Percentiles rank a stretch among this genome's conserved stretches.
These are phyloP conservation scores for Melampsora larici-populina DNA, from an alignment of 1,284 basidiomycete genomes.

Conservation along the genomic window DNA sequence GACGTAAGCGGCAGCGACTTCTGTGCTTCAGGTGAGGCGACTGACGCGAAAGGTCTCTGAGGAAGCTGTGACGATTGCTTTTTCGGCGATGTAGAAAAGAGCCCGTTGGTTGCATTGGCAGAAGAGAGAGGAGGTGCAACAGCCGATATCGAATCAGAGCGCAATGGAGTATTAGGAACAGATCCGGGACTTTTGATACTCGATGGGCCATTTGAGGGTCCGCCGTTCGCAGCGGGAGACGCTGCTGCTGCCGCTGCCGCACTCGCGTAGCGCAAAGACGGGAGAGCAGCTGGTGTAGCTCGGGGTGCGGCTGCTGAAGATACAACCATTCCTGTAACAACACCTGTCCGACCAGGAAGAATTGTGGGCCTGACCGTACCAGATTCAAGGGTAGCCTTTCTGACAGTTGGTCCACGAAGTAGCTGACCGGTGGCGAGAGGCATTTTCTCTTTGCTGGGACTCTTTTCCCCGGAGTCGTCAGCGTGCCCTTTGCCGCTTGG, in stretches of 20 bases:
- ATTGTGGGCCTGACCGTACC: conserved; percentile 59
- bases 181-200: conserved; percentile 38
- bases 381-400: conserved; percentile 50
- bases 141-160: conserved; percentile 35
- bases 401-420: conserved; percentile 44
- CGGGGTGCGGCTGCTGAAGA: conserved; percentile 59
- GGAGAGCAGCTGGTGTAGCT: conserved; percentile 59
- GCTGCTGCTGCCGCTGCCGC: conserved; percentile 80
- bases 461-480: conserved; percentile 44
- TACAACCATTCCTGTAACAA: conserved; percentile 44
- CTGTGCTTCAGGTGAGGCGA: conserved; percentile 54
- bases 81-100: conserved; percentile 43
- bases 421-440: conserved; percentile 61
- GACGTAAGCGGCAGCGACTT: conserved; percentile 56
- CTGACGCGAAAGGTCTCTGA: conserved; percentile 54
- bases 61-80: conserved; percentile 51
- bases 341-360: conserved; percentile 44
- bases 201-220: not conserved
- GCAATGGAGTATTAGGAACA: conserved; percentile 19
- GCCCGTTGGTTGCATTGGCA: conserved; percentile 45
- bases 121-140: conserved; percentile 45
- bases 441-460: conserved; percentile 45
- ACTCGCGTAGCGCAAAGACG: conserved; percentile 80
- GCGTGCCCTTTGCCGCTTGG: conserved; percentile 29
- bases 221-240: conserved; percentile 41